Conservation (phyloP, 805 yeast species). For the Wickerhamiella musiphila region DNA sequence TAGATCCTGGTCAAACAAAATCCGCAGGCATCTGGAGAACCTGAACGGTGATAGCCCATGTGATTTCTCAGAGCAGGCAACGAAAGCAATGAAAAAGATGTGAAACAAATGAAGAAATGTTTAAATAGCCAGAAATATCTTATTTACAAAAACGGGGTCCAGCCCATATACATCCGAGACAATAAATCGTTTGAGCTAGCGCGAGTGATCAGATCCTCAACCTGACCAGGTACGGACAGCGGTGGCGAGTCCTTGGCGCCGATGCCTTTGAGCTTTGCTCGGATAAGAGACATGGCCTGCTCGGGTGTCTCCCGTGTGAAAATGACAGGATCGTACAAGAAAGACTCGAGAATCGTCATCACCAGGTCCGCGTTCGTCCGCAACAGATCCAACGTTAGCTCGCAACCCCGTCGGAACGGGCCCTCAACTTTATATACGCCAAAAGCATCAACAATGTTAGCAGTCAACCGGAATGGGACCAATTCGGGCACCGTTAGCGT, state of each 20-base stretch:
- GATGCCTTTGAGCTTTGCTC: slow-evolving; percentile 72
- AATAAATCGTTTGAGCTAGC: slow-evolving; percentile 58
- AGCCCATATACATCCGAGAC: slow-evolving; percentile 82
- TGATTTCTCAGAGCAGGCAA: too few relatives aligned
- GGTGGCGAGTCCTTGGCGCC: slow-evolving; percentile 69
- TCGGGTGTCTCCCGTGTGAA: slow-evolving; percentile 22
- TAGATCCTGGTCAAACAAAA: too few relatives aligned
- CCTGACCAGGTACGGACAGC: slow-evolving; percentile 83
- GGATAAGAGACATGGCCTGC: slow-evolving; percentile 46
- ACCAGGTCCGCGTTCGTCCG: slow-evolving; percentile 66
- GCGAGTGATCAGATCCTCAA: slow-evolving; percentile 69
- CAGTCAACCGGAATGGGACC: slow-evolving; percentile 86
- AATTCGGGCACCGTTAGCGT: slow-evolving; percentile 65
- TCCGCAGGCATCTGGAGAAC: too few relatives aligned
- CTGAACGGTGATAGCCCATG: too few relatives aligned
- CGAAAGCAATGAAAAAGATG: too few relatives aligned
- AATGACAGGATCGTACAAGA: slow-evolving; percentile 79
- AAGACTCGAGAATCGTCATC: slow-evolving; percentile 82
- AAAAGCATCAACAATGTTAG: slow-evolving; percentile 73
- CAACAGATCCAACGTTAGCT: slow-evolving; percentile 57
- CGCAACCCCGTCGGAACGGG: slow-evolving; percentile 67
- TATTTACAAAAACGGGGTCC: slow-evolving; percentile 55
- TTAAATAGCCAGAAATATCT: slow-evolving; percentile 1
- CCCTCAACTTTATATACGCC: slow-evolving; percentile 88
- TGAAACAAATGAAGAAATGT: too few relatives aligned